These are phyloP conservation scores for Gossypium sturtianum DNA, from an alignment of 345 rosid genomes.

Conservation along the genomic window DNA sequence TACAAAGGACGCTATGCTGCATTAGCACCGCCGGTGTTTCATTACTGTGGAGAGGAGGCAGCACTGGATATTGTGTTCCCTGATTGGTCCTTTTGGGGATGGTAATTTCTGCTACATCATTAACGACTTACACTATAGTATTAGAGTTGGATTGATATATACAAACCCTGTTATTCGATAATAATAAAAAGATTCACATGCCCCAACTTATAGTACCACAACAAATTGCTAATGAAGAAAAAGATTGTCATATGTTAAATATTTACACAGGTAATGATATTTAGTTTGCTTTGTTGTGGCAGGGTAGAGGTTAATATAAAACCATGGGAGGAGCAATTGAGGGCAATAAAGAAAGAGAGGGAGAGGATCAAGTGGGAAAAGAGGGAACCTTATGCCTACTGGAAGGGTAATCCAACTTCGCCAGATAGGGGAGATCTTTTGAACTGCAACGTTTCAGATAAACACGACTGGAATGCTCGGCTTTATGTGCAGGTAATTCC, in stretches of 20 bases:
- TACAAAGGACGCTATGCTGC: conserved; percentile 26
- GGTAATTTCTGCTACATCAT: conserved; percentile 30
- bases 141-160: too few relatives aligned
- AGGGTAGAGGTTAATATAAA: conserved; percentile 53
- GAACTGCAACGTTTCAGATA: conserved; percentile 39
- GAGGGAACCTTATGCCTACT: conserved; percentile 49
- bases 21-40: conserved; percentile 54
- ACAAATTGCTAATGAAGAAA: too few relatives aligned
- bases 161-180: too few relatives aligned
- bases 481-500: conserved; percentile 30
- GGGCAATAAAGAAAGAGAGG: conserved; percentile 36
- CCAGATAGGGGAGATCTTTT: conserved; percentile 30
- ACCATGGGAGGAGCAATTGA: conserved; percentile 45
- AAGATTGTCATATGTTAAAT: neutral
- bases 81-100: conserved; percentile 90
- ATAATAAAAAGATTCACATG: too few relatives aligned
- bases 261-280: too few relatives aligned
- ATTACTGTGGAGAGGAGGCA: conserved; percentile 49
- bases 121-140: too few relatives aligned
- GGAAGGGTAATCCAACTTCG: conserved; percentile 48
- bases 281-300: neutral
- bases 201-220: too few relatives aligned
- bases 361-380: conserved; percentile 44
- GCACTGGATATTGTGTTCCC: conserved; percentile 62
- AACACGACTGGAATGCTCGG: conserved; percentile 32